Percentiles rank a stretch among this genome's conserved stretches.
These are phyloP conservation scores for Circinella umbellata DNA, from an alignment of 371 early-diverging fungal species.

Conservation along the genomic window DNA sequence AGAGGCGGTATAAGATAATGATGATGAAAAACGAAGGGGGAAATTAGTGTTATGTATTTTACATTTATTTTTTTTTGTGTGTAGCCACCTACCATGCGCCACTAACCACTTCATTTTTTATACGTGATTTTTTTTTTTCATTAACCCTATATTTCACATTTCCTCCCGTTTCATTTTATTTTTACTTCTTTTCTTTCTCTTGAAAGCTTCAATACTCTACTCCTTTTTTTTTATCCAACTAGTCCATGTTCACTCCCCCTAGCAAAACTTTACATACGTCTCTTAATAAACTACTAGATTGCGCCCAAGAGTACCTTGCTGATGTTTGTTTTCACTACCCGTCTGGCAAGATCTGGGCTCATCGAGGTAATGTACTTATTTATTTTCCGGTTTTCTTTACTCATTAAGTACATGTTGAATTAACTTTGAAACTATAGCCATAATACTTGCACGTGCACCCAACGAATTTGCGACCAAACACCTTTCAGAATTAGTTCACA, in stretches of 20 bases:
- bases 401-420: background rate
- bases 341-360: conserved; percentile 40
- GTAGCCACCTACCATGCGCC: too few species aligned
- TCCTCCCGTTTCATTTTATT: too few species aligned
- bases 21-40: too few species aligned
- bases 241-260: conserved; percentile 45
- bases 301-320: conserved; percentile 45
- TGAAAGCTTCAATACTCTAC: too few species aligned
- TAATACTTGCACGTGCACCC: conserved; percentile 27
- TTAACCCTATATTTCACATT: too few species aligned
- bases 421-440: conserved; percentile 15
- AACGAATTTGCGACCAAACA: conserved; percentile 20
- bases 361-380: conserved; percentile 37
- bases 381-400: background rate
- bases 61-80: too few species aligned
- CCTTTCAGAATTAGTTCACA: conserved; percentile 24
- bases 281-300: conserved; percentile 34
- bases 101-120: too few species aligned
- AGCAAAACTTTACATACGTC: conserved; percentile 34
- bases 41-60: too few species aligned
- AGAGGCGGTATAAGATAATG: too few species aligned
- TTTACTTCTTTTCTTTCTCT: too few species aligned
- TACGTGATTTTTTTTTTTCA: too few species aligned
- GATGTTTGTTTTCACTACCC: conserved; percentile 45
- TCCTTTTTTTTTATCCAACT: conserved; percentile 5